Percentiles rank a stretch among this genome's conserved stretches.
phyloP scores from a whole-genome alignment of 257 asterid genomes.

The Schizonepeta tenuifolia region DNA sequence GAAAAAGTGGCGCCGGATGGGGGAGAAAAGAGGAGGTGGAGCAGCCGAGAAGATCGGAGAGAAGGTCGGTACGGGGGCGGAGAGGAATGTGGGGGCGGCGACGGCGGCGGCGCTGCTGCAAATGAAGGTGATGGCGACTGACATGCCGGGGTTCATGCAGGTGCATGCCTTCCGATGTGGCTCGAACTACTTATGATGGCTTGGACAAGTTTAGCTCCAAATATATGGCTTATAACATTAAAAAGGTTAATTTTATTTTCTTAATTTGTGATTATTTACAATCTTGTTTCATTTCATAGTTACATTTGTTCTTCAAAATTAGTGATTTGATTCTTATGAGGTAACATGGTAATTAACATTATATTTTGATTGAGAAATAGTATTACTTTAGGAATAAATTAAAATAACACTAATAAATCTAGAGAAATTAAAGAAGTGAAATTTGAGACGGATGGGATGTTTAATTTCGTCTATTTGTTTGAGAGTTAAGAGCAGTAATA shows the following conservation, averaged over 20 bases:
- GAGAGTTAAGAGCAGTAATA: neutral
- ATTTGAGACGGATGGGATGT: neutral
- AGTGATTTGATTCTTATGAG: neutral
- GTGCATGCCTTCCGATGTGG: conserved; percentile 68
- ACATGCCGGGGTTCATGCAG: conserved; percentile 82
- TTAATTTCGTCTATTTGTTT: neutral
- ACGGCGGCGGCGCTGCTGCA: conserved; percentile 46
- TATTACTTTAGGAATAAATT: too few relatives aligned
- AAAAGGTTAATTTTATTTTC: conserved; percentile 46
- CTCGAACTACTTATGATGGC: conserved; percentile 56
- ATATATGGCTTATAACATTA: conserved; percentile 64
- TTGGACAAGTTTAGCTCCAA: conserved; percentile 67
- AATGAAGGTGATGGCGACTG: conserved; percentile 65
- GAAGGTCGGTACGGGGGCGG: conserved; percentile 55
- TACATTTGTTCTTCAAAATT: neutral
- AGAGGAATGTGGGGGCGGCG: conserved; percentile 47
- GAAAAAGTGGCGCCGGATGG: conserved; percentile 23
- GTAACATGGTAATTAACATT: neutral
- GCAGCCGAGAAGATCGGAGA: conserved; percentile 46
- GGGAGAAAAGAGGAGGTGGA: conserved; percentile 12
- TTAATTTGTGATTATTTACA: neutral
- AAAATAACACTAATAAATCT: too few relatives aligned
- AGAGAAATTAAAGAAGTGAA: too few relatives aligned
- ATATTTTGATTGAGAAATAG: neutral
- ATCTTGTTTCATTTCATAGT: neutral